These are phyloP conservation scores for Extremus antarcticus DNA, from an alignment of 495 filamentous ascomycete species.

Conservation along the genomic window DNA sequence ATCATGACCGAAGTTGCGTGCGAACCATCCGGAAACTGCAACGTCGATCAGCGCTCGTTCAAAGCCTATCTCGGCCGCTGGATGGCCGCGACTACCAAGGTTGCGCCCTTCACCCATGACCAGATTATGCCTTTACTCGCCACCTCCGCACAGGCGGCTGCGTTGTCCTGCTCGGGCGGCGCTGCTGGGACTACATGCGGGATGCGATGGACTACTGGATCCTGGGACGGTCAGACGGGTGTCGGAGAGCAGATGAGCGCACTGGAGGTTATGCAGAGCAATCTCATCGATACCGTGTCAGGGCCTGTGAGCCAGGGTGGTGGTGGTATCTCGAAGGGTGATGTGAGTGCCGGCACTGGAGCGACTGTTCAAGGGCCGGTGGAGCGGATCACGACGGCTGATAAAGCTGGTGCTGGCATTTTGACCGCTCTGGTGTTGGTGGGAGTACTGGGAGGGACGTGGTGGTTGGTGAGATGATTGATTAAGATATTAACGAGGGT, in stretches of 20 bases:
- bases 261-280: conserved; percentile 45
- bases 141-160: conserved; percentile 49
- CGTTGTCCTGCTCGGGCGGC: conserved; percentile 45
- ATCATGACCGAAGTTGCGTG: conserved; percentile 61
- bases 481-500: too few species aligned
- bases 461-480: conserved; percentile 3
- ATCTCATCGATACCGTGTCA: conserved; percentile 35
- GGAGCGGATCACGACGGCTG: conserved; percentile 25
- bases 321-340: conserved; percentile 29
- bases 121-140: conserved; percentile 46
- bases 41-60: conserved; percentile 61
- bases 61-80: conserved; percentile 65
- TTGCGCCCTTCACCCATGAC: conserved; percentile 52
- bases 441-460: conserved; percentile 17
- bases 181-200: conserved; percentile 37
- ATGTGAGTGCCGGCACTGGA: conserved; percentile 26
- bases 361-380: conserved; percentile 9
- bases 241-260: conserved; percentile 52
- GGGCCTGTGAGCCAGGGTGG: conserved; percentile 28
- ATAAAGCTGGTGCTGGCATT: conserved; percentile 32
- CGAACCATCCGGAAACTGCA: conserved; percentile 53
- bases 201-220: conserved; percentile 39
- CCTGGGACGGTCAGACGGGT: conserved; percentile 39
- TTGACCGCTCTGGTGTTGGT: conserved; percentile 27
- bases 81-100: conserved; percentile 53